Evolutionary conservation across 176 grass and related monocot species (phyloP).

Genomic region (Musa schizocarpa): DNA sequence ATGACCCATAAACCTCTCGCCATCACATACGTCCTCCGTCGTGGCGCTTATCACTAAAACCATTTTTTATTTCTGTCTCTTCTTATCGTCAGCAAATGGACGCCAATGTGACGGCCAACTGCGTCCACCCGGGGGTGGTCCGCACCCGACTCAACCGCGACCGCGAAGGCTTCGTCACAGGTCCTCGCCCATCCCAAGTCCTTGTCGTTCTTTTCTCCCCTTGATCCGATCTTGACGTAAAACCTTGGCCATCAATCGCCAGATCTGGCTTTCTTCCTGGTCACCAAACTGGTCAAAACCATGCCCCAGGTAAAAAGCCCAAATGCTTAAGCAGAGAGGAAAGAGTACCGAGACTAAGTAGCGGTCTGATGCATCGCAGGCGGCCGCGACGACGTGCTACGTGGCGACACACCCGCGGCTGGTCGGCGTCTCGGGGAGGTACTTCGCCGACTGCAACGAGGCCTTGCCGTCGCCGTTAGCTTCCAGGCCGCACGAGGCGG

Average conservation of each 20-base stretch:
- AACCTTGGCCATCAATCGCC: background rate
- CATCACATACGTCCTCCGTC: background rate
- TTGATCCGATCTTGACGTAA: background rate
- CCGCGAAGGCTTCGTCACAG: constrained; percentile 69
- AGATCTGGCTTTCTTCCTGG: constrained; percentile 86
- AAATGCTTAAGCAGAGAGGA: no score
- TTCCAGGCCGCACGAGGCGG: constrained; percentile 35
- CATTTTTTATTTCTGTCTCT: background rate
- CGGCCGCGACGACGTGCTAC: constrained; percentile 95
- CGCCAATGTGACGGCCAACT: constrained; percentile 78
- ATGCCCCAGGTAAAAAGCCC: constrained; percentile 56
- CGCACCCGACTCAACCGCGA: constrained; percentile 88
- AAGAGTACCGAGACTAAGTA: no score
- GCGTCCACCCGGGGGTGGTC: constrained; percentile 91
- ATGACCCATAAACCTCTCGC: background rate
- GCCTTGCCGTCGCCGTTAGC: constrained; percentile 56
- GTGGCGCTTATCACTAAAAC: background rate
- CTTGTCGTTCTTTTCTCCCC: background rate
- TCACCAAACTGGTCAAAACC: constrained; percentile 86
- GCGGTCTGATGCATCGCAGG: constrained; percentile 28
- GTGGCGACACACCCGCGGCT: constrained; percentile 66
- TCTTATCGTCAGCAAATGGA: constrained; percentile 38
- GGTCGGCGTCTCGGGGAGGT: constrained; percentile 59
- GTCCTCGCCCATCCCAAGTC: background rate
- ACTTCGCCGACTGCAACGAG: constrained; percentile 98